Conservation (phyloP, 2,329 filamentous ascomycete species). For the Colletotrichum lupini region DNA sequence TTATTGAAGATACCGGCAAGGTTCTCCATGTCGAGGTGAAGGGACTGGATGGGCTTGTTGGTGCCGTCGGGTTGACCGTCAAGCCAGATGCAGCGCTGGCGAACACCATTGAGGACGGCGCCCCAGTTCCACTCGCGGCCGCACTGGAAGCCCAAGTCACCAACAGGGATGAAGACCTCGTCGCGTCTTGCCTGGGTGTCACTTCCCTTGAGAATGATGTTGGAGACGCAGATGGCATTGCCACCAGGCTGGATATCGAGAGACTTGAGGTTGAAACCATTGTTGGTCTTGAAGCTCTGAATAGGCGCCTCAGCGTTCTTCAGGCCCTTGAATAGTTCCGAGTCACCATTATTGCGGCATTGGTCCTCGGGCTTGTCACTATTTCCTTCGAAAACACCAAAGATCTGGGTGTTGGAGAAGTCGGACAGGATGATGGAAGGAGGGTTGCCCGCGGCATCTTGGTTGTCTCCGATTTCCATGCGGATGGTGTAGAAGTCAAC, state of each 20-base stretch:
- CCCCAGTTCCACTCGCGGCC: slow-evolving; percentile 17
- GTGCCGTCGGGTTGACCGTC: slow-evolving; percentile 18
- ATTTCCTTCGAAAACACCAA: slow-evolving; percentile 11
- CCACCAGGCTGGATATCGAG: slow-evolving; percentile 19
- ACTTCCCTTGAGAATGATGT: slow-evolving; percentile 19
- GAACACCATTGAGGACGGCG: slow-evolving; percentile 9
- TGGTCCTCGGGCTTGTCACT: slow-evolving; percentile 13
- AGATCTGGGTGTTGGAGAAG: slow-evolving; percentile 8
- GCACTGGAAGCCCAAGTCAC: slow-evolving; percentile 20
- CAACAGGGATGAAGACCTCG: slow-evolving; percentile 17
- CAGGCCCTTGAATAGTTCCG: slow-evolving; percentile 6
- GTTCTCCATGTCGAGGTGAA: slow-evolving; percentile 23
- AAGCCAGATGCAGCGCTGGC: slow-evolving; percentile 19
- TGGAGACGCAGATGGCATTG: slow-evolving; percentile 19
- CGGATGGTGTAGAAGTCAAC: slow-evolving; percentile 15
- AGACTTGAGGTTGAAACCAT: slow-evolving; percentile 18
- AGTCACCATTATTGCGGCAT: slow-evolving; percentile 4
- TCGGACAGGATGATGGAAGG: slow-evolving; percentile 14
- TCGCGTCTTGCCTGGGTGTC: slow-evolving; percentile 13
- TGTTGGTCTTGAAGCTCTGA: slow-evolving; percentile 15
- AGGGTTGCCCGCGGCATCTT: slow-evolving; percentile 17
- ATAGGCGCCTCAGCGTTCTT: slow-evolving; percentile 18
- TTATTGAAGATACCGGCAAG: slow-evolving; percentile 17
- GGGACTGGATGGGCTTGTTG: slow-evolving; percentile 25
- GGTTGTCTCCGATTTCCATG: slow-evolving; percentile 20